phyloP scores from a whole-genome alignment of 352 stramenopile species.

The Globisporangium middletonii region DNA sequence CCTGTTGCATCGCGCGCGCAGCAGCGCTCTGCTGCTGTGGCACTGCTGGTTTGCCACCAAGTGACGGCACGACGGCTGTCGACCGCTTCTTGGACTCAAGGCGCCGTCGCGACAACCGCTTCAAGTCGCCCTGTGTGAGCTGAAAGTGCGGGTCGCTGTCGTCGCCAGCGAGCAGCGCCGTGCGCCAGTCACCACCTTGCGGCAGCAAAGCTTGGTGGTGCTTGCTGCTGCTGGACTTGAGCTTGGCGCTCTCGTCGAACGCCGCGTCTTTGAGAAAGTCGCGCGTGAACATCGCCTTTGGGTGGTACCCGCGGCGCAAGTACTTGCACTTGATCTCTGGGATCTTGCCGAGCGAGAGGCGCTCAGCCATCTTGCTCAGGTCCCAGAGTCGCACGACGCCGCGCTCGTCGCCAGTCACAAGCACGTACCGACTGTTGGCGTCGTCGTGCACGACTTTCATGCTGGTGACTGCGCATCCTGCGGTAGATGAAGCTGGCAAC shows the following conservation, averaged over 20 bases:
- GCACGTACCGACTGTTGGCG: constrained; percentile 27
- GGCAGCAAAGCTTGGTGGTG: constrained; percentile 20
- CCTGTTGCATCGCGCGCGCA: constrained; percentile 17
- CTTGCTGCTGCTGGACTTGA: constrained; percentile 1
- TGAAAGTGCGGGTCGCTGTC: constrained; percentile 27
- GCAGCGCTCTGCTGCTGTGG: not conserved
- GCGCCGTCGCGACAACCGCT: constrained; percentile 24
- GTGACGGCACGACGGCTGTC: not conserved
- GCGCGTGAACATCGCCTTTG: constrained; percentile 49
- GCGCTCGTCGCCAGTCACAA: constrained; percentile 57
- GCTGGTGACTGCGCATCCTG: constrained; percentile 28
- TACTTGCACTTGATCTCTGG: constrained; percentile 59
- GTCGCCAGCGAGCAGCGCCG: constrained; percentile 26
- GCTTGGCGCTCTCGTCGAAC: constrained; percentile 1
- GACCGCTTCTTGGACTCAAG: constrained; percentile 26
- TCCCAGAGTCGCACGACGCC: constrained; percentile 48
- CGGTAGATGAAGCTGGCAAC: constrained; percentile 1
- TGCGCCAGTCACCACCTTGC: constrained; percentile 23
- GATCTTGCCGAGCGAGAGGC: constrained; percentile 46
- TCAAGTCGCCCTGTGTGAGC: constrained; percentile 36
- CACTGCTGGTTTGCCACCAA: not conserved
- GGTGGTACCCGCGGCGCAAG: constrained; percentile 52
- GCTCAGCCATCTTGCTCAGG: constrained; percentile 38
- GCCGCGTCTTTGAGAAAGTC: constrained; percentile 41
- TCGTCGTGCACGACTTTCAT: constrained; percentile 59